These are phyloP conservation scores for Hericium rajendrae DNA, from an alignment of 768 basidiomycete species.

Conservation along the genomic window DNA sequence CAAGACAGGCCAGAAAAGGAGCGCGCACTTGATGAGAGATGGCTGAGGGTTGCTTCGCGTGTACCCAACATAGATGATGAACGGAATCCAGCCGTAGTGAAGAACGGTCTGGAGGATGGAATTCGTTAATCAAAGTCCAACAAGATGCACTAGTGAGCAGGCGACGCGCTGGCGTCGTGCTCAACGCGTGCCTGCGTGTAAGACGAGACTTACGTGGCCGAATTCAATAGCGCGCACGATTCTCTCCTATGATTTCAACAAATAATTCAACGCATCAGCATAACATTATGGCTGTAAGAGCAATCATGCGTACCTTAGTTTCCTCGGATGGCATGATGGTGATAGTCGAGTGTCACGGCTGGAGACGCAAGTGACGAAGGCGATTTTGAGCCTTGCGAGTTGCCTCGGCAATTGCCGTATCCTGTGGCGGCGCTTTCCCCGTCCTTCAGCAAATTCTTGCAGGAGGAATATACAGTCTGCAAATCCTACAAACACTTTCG, in stretches of 20 bases:
- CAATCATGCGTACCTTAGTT: conserved; percentile 54
- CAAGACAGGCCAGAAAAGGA: not conserved
- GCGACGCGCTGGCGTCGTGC: too few relatives aligned
- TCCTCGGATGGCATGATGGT: conserved; percentile 78
- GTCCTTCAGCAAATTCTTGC: not conserved
- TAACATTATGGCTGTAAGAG: not conserved
- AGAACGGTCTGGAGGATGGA: conserved; percentile 56
- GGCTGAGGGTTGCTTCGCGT: conserved; percentile 89
- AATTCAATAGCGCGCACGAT: conserved; percentile 75
- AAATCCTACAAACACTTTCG: not conserved
- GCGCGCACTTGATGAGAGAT: conserved; percentile 87
- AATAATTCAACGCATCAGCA: not conserved
- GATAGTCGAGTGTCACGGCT: not conserved
- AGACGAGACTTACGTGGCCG: conserved; percentile 52
- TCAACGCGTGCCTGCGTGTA: not conserved
- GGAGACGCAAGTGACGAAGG: conserved; percentile 1
- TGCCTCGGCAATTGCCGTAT: conserved; percentile 15
- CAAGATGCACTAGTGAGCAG: not conserved
- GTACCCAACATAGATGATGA: conserved; percentile 94
- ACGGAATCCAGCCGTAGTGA: conserved; percentile 94
- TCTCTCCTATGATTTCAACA: conserved; percentile 48
- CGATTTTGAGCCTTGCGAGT: conserved; percentile 19
- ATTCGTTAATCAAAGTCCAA: not conserved
- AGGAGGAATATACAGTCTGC: not conserved
- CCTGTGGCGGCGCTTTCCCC: conserved; percentile 13